Evolutionary conservation across 2,329 filamentous ascomycete species (phyloP).

Genomic region (Aspergillus costaricaensis): DNA sequence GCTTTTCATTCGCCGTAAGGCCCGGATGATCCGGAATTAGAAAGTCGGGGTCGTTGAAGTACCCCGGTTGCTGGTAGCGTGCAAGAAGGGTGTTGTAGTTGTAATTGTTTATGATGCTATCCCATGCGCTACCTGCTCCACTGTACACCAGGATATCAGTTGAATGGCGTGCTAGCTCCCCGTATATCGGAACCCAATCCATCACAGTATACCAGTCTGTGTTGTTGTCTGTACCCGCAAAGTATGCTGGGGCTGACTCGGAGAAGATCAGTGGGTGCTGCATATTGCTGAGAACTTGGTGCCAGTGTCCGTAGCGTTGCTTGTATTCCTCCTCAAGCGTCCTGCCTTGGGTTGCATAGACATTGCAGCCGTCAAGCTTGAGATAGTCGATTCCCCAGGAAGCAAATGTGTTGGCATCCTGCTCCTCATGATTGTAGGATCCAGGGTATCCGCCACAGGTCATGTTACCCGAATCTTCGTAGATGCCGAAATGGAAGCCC

Average conservation of each 20-base stretch:
- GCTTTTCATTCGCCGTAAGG: constrained; percentile 47
- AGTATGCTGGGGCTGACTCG: constrained; percentile 51
- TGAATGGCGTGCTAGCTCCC: constrained; percentile 50
- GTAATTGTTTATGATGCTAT: constrained; percentile 53
- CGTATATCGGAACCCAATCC: constrained; percentile 45
- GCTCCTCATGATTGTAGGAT: constrained; percentile 43
- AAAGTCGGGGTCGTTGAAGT: constrained; percentile 55
- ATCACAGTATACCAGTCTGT: constrained; percentile 52
- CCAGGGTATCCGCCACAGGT: constrained; percentile 51
- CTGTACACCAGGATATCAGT: constrained; percentile 47
- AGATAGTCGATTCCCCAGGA: constrained; percentile 50
- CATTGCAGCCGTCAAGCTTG: constrained; percentile 52
- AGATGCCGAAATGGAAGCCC: constrained; percentile 51
- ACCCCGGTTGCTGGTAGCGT: constrained; percentile 48
- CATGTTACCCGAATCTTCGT: constrained; percentile 47
- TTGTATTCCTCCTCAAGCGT: constrained; percentile 30
- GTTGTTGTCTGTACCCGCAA: constrained; percentile 38
- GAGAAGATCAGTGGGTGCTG: constrained; percentile 47
- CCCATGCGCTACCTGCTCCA: constrained; percentile 47
- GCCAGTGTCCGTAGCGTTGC: constrained; percentile 46
- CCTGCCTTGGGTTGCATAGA: constrained; percentile 26
- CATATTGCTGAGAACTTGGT: constrained; percentile 41
- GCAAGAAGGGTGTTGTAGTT: constrained; percentile 46
- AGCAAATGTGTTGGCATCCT: constrained; percentile 44
- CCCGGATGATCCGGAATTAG: constrained; percentile 52